phyloP scores from a whole-genome alignment of 352 stramenopile species.

The Phytopythium kandeliae region DNA sequence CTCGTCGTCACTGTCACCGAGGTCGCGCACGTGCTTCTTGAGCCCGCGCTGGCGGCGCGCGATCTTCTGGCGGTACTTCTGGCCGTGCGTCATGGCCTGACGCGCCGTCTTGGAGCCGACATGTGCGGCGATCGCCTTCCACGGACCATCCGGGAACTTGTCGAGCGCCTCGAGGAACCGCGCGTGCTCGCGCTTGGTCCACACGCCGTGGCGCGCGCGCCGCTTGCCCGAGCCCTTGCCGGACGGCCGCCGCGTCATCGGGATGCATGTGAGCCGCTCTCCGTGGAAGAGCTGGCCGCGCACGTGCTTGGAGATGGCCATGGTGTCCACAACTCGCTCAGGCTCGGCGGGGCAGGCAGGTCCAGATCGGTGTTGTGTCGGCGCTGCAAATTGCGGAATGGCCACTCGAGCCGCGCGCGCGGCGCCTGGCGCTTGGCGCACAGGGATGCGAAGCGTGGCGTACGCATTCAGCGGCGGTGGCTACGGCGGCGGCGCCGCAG shows the following conservation, averaged over 20 bases:
- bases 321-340: slow-evolving; percentile 1
- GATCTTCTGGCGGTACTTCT: slow-evolving; percentile 90
- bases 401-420: not conserved
- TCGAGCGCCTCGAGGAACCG: slow-evolving; percentile 47
- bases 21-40: slow-evolving; percentile 28
- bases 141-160: slow-evolving; percentile 35
- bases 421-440: too few relatives aligned
- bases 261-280: slow-evolving; percentile 23
- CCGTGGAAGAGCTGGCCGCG: slow-evolving; percentile 21
- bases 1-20: slow-evolving; percentile 19
- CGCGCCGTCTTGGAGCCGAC: slow-evolving; percentile 61
- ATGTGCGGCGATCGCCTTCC: slow-evolving; percentile 42
- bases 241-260: slow-evolving; percentile 12
- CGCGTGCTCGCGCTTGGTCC: slow-evolving; percentile 38
- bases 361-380: too few relatives aligned
- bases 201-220: slow-evolving; percentile 18
- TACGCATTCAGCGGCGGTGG: not conserved
- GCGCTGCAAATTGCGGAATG: slow-evolving; percentile 1
- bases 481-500: too few relatives aligned
- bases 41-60: slow-evolving; percentile 30
- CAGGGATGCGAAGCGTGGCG: not conserved
- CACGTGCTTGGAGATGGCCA: slow-evolving; percentile 34
- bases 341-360: too few relatives aligned
- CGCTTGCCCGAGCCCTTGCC: not conserved
- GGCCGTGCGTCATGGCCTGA: slow-evolving; percentile 91